A percentile compares a stretch with the other conserved stretches of the same genome.
phyloP scores from a whole-genome alignment of 2,329 filamentous ascomycete species.

The Tolypocladium album region DNA sequence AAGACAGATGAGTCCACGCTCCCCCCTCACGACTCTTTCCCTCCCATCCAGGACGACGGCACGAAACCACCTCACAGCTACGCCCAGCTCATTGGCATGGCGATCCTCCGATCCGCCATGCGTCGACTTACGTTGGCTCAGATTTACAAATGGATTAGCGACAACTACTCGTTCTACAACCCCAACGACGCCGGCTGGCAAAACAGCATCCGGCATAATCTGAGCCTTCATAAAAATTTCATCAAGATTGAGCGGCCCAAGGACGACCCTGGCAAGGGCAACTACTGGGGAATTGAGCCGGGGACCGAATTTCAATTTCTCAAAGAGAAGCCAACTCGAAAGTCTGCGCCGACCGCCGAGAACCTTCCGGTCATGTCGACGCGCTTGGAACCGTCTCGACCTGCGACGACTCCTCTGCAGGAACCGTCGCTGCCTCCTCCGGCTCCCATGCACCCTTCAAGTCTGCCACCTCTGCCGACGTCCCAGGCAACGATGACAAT shows the following conservation, averaged over 20 bases:
- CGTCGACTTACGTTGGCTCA: slow-evolving; percentile 81
- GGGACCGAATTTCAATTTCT: slow-evolving; percentile 84
- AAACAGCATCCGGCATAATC: slow-evolving; percentile 97
- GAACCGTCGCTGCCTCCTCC: slow-evolving; percentile 40
- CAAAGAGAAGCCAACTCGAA: slow-evolving; percentile 68
- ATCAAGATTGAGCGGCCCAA: slow-evolving; percentile 93
- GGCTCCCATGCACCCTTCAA: slow-evolving; percentile 21
- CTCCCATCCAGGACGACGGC: slow-evolving; percentile 72
- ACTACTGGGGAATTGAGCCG: slow-evolving; percentile 91
- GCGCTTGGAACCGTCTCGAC: slow-evolving; percentile 40
- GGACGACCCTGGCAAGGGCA: slow-evolving; percentile 93
- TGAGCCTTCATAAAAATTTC: slow-evolving; percentile 94
- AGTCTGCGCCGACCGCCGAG: slow-evolving; percentile 43
- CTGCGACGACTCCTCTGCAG: slow-evolving; percentile 25
- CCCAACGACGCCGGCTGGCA: slow-evolving; percentile 86
- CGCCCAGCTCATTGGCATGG: slow-evolving; percentile 91
- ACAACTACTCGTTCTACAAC: slow-evolving; percentile 82
- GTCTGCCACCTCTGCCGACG: slow-evolving; percentile 28
- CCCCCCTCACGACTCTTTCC: slow-evolving; percentile 70
- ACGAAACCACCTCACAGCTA: slow-evolving; percentile 88
- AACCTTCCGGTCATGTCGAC: slow-evolving; percentile 48
- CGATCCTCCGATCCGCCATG: slow-evolving; percentile 76
- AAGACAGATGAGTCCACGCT: slow-evolving; percentile 48
- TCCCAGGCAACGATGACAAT: slow-evolving; percentile 24
- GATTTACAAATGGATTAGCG: slow-evolving; percentile 99